Evolutionary conservation across 116 monocot species (phyloP).

Genomic region (Papilionanthe hybrid): DNA sequence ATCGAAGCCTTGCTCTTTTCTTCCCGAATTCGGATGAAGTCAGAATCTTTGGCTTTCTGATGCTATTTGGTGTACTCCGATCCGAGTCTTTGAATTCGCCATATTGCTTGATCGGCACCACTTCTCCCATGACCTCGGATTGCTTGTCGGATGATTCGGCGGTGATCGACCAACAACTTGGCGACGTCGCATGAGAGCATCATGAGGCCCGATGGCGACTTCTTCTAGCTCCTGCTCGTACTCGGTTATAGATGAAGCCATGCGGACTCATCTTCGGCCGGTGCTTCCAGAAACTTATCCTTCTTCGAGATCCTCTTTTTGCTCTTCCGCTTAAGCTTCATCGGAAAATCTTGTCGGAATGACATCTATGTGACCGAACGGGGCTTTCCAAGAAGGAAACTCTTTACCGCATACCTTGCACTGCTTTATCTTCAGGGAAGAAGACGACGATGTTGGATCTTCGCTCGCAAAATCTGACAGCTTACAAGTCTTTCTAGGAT

Average conservation of each 20-base stretch:
- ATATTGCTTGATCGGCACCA: background rate
- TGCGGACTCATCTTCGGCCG: background rate
- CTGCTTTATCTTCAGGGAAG: background rate
- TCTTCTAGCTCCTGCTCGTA: conserved; percentile 29
- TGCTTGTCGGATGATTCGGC: conserved; percentile 27
- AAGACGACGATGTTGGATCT: background rate
- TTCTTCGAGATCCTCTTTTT: conserved; percentile 8
- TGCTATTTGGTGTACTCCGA: background rate
- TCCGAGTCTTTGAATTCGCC: background rate
- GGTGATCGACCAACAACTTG: conserved; percentile 11
- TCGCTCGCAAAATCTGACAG: conserved; percentile 5
- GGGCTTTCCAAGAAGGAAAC: conserved; percentile 35
- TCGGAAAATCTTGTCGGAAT: conserved; percentile 11
- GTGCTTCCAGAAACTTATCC: conserved; percentile 9
- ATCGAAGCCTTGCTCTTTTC: conserved; percentile 1
- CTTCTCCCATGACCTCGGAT: conserved; percentile 15
- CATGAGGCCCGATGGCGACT: conserved; percentile 38
- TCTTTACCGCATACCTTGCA: conserved; percentile 36
- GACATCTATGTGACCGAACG: conserved; percentile 52
- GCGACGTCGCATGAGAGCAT: conserved; percentile 41
- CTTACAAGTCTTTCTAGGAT: conserved; percentile 31
- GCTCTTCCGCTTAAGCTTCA: background rate
- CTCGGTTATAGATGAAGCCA: conserved; percentile 5
- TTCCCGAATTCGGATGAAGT: background rate
- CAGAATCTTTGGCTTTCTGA: conserved; percentile 8